phyloP scores from a whole-genome alignment of 768 basidiomycete species.

The Daedaleopsis nitida region DNA sequence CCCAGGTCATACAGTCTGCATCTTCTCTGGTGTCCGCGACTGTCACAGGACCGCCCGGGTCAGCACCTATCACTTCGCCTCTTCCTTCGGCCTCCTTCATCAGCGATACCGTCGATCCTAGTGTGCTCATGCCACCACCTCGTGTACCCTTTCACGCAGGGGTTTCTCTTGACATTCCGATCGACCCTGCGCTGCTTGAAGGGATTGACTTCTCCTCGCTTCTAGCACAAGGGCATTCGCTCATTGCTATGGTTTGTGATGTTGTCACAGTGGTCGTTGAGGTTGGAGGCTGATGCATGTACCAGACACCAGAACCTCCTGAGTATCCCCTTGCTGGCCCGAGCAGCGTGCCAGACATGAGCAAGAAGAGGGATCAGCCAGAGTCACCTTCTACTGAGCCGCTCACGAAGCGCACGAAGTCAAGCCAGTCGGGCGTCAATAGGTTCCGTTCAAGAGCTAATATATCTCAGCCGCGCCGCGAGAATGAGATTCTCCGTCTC shows the following conservation, averaged over 20 bases:
- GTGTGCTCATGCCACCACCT: neutral
- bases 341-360: neutral
- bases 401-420: slow-evolving; percentile 16
- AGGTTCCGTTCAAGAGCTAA: slow-evolving; percentile 50
- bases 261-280: neutral
- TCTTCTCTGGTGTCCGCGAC: too few relatives aligned
- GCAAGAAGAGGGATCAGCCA: slow-evolving; percentile 12
- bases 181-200: slow-evolving; percentile 3
- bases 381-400: slow-evolving; percentile 15
- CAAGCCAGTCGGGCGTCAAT: slow-evolving; percentile 1
- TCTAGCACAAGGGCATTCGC: neutral
- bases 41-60: too few relatives aligned
- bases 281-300: neutral
- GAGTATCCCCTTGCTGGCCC: neutral
- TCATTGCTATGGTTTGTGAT: slow-evolving; percentile 15
- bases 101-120: neutral
- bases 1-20: neutral
- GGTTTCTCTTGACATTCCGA: neutral
- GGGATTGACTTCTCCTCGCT: neutral
- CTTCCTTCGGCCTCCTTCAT: neutral
- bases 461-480: slow-evolving; percentile 75
- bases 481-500: slow-evolving; percentile 75
- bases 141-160: neutral
- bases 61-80: too few relatives aligned
- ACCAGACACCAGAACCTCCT: slow-evolving; percentile 9